A percentile compares a stretch with the other conserved stretches of the same genome.
Evolutionary conservation across 2,329 filamentous ascomycete genomes (phyloP).

Genomic region (Xylaria sp.): DNA sequence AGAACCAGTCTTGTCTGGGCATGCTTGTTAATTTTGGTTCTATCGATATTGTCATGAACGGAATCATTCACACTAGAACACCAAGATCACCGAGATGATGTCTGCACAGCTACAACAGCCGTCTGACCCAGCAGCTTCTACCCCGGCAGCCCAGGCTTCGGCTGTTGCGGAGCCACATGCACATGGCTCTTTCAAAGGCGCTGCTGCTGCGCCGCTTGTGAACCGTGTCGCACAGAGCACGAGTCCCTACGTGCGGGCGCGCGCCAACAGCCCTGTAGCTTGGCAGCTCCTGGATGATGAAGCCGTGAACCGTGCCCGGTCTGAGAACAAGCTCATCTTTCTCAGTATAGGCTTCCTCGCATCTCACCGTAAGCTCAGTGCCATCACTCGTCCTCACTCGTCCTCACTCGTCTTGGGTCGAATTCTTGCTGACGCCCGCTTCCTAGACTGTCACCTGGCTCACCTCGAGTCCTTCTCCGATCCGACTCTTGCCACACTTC

Average conservation of each 20-base stretch:
- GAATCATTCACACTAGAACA: slow-evolving; percentile 3
- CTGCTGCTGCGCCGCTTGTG: slow-evolving; percentile 45
- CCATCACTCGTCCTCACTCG: too few relatives aligned
- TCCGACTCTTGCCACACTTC: slow-evolving; percentile 78
- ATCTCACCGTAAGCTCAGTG: slow-evolving; percentile 80
- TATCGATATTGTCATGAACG: slow-evolving; percentile 26
- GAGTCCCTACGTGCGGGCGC: slow-evolving; percentile 73
- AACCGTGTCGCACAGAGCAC: slow-evolving; percentile 55
- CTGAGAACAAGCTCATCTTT: slow-evolving; percentile 89
- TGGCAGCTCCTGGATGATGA: slow-evolving; percentile 92
- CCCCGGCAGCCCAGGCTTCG: neutral
- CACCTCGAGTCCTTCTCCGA: slow-evolving; percentile 92
- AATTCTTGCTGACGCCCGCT: slow-evolving; percentile 28
- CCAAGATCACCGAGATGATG: slow-evolving; percentile 36
- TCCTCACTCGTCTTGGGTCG: neutral
- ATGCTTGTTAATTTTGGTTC: neutral
- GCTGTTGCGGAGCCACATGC: slow-evolving; percentile 8
- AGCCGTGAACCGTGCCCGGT: slow-evolving; percentile 79
- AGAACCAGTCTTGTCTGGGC: neutral
- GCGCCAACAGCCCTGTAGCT: slow-evolving; percentile 83
- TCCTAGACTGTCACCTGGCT: slow-evolving; percentile 85
- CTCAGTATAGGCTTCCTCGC: slow-evolving; percentile 95
- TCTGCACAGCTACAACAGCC: slow-evolving; percentile 40
- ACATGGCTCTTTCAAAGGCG: slow-evolving; percentile 10
- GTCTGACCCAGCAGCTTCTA: slow-evolving; percentile 19